Base-by-base conservation (phyloP, 352 stramenopile species). In the Lagenidium sp. region DNA sequence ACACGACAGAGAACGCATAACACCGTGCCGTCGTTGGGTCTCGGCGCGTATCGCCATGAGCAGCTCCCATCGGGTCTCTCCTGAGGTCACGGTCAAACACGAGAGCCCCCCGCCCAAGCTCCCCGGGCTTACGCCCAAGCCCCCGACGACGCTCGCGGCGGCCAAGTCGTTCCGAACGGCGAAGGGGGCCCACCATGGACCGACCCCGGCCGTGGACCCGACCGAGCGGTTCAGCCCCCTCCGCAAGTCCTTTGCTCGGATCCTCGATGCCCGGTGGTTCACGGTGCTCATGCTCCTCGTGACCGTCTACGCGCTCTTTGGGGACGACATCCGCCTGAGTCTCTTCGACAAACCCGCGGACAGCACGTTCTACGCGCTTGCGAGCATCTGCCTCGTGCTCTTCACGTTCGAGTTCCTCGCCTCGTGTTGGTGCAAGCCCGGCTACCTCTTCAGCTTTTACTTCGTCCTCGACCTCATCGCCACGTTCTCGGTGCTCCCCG, bases 221-320 rank as follows among this genome's bases (percentile, higher is more conserved):
- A 60, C 63, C 11, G 69, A 76, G 16, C 44, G 59, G 18, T 63
- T 53, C 38, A 66, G 62, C 37, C 60, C 60, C 15, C 53, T 63
- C 12, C 69, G 60, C n/a, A 62, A 53, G 26, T 47, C 57, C n/a
- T 60, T 71, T 18, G 37, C 74, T 34, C 26, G 29, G 4, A 4
- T 91, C 25, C 63, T 96, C 39, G 82, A 96, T 41, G 75, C 82
- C 36, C 75, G 75, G 20, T 76, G 53, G 44, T 83, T 76, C 44
- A 87, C 72, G 3, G 54, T 87, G 13, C 50, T 87, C 38, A 97
- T 97, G 81, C 80, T 94, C 7, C 3, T 95, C 7, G 68, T 96
- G 31, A 97, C 90, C 7, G 55, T 97, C 29, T 98, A 95, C 61
- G 87, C 85, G 24, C 76, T 97, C 19, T 97, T 96, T 37, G 77